These are phyloP conservation scores for Penicillium samsonianum DNA, from an alignment of 495 filamentous ascomycete genomes.

Conservation along the genomic window DNA sequence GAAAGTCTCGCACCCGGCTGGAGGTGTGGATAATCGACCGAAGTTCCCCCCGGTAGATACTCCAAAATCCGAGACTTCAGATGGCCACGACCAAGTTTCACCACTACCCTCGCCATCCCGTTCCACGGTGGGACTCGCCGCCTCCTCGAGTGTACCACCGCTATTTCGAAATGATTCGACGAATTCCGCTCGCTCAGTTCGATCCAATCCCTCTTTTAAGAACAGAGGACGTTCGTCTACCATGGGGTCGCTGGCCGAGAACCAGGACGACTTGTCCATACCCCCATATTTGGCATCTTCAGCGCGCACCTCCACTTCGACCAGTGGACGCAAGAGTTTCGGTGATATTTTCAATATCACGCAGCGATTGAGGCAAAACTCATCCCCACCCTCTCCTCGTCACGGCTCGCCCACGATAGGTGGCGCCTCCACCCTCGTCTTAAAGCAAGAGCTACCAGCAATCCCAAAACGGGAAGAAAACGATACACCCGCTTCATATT, in stretches of 20 bases:
- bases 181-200: constrained; percentile 66
- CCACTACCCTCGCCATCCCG: constrained; percentile 60
- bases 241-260: constrained; percentile 68
- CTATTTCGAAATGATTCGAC: constrained; percentile 63
- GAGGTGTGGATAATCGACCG: constrained; percentile 27
- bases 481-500: constrained; percentile 88
- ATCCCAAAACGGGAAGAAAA: constrained; percentile 80
- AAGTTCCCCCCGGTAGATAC: constrained; percentile 28
- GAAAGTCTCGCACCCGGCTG: constrained; percentile 46
- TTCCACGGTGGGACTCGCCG: constrained; percentile 47
- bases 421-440: constrained; percentile 65
- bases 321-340: constrained; percentile 82
- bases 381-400: constrained; percentile 63
- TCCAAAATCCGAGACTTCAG: constrained; percentile 30
- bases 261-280: constrained; percentile 57
- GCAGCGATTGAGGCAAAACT: constrained; percentile 72
- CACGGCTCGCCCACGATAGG: constrained; percentile 55
- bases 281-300: constrained; percentile 61
- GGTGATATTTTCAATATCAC: constrained; percentile 80
- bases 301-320: constrained; percentile 76
- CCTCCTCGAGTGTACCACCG: constrained; percentile 39
- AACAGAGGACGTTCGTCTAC: constrained; percentile 83
- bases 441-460: constrained; percentile 66
- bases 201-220: constrained; percentile 66
- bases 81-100: constrained; percentile 43